Conservation (phyloP, 1,284 basidiomycete species). For the Pisolithus thermaeus region DNA sequence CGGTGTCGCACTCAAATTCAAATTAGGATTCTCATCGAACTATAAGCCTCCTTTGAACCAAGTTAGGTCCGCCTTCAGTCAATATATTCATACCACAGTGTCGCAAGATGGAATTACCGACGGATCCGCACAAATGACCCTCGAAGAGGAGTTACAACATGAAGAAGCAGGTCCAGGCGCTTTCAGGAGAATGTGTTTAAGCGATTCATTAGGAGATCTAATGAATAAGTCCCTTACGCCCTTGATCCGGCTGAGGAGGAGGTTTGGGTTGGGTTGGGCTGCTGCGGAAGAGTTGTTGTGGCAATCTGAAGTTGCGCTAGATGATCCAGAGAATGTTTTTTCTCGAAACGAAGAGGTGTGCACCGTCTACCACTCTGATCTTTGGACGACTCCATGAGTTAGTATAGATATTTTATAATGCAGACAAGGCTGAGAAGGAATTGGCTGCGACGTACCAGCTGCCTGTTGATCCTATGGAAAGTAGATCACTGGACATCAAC, state of each 20-base stretch:
- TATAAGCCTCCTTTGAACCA: slow-evolving; percentile 52
- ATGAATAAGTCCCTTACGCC: slow-evolving; percentile 48
- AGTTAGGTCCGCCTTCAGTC: slow-evolving; percentile 40
- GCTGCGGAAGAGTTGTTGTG: slow-evolving; percentile 51
- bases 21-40: slow-evolving; percentile 46
- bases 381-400: background rate
- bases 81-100: slow-evolving; percentile 34
- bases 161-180: slow-evolving; percentile 12
- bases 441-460: slow-evolving; percentile 37
- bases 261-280: slow-evolving; percentile 55
- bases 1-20: slow-evolving; percentile 39
- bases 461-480: slow-evolving; percentile 47
- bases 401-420: slow-evolving; percentile 32
- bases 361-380: background rate
- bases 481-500: slow-evolving; percentile 37
- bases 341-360: slow-evolving; percentile 28
- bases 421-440: slow-evolving; percentile 42
- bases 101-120: slow-evolving; percentile 34
- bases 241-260: slow-evolving; percentile 44
- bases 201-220: slow-evolving; percentile 50
- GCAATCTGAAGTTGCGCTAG: slow-evolving; percentile 44
- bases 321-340: slow-evolving; percentile 31
- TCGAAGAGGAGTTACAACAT: slow-evolving; percentile 24
- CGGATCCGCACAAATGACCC: slow-evolving; percentile 28
- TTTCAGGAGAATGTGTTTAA: slow-evolving; percentile 55